Base-by-base conservation (phyloP, 257 asterid genomes). In the Salvia hispanica region DNA sequence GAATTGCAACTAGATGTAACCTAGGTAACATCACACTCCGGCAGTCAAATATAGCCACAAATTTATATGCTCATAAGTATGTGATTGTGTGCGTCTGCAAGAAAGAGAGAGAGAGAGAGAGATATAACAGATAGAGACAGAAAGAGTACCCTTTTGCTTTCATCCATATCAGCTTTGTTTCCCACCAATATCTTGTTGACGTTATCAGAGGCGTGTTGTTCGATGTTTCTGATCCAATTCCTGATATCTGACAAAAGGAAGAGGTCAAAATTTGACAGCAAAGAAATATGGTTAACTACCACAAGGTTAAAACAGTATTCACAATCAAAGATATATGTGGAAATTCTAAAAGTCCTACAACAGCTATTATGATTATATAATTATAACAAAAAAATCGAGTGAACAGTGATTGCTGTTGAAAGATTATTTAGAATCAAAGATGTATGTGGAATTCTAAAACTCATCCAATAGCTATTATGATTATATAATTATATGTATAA, bases 91-190 rank as follows among this genome's bases (percentile, higher is more conserved):
- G 66, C 5, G 66, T 8, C 3, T 2, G 58, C 4, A 8, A 45
- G 40, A 51, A 50, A 12, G 50, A 46, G 50, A 4, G 42, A 25
- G 53, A 56, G 40, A 3, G 2, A 37, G 69, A 25, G 2, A 25
- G 0, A 21, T 21, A 21, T 25, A 25, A 62, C 44, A 73, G 67
- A 63, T 9, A 3, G 77, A 44, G 71, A 25, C 31, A 73, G 72
- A 58, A 51, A 57, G 47, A 37, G 37, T 64, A 89, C 95, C 91
- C 96, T 76, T 85, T 85, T 87, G 87, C 92, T 85, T 78, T 87
- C 96, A 50, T 89, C 95, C 96, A 87, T 86, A 66, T 89, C 95
- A 76, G 96, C 96, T 82, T 90, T 90, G 85, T 90, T 90, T 36
- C 95, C 93, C 36, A 87, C 88, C 73, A 90, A 72, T 68, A 90